Evolutionary conservation across 73 alveolate genomes (phyloP).

Genomic region (Stentor coeruleus): DNA sequence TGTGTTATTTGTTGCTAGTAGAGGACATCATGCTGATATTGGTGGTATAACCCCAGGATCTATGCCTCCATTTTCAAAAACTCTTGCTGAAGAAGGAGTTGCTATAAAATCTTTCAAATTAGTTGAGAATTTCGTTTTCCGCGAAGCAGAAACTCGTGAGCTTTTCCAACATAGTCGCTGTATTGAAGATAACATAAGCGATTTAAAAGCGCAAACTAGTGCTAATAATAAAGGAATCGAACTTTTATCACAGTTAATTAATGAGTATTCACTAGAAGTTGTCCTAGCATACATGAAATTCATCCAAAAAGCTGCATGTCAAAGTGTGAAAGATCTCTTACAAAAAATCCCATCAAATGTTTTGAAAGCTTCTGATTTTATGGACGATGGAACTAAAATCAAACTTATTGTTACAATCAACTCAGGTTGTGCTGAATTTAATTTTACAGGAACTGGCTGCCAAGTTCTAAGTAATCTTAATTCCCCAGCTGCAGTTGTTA

Average conservation of each 20-base stretch:
- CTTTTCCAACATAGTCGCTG: constrained; percentile 37
- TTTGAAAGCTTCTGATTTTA: constrained; percentile 54
- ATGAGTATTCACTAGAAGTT: constrained; percentile 54
- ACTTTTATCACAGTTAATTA: constrained; percentile 52
- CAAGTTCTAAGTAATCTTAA: constrained; percentile 63
- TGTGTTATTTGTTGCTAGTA: constrained; percentile 76
- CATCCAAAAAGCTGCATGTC: constrained; percentile 73
- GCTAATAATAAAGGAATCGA: constrained; percentile 85
- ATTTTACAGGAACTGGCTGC: constrained; percentile 52
- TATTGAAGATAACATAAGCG: constrained; percentile 34
- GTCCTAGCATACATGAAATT: constrained; percentile 80
- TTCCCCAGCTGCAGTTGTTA: constrained; percentile 71
- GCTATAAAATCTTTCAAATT: constrained; percentile 58
- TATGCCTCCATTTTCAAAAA: constrained; percentile 83
- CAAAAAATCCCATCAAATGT: constrained; percentile 40
- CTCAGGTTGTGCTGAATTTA: constrained; percentile 66
- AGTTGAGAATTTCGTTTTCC: constrained; percentile 54
- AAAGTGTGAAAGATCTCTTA: constrained; percentile 67
- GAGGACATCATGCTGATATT: constrained; percentile 94
- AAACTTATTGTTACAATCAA: constrained; percentile 51
- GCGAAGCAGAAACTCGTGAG: constrained; percentile 52
- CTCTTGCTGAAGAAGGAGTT: constrained; percentile 61
- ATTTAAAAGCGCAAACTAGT: constrained; percentile 51
- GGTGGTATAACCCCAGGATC: constrained; percentile 91
- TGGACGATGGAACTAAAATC: constrained; percentile 82